Evolutionary conservation across 2,329 filamentous ascomycete species (phyloP), one percentile per base, ranked within the genome.

Genomic region (Aspergillus alliaceus): DNA sequence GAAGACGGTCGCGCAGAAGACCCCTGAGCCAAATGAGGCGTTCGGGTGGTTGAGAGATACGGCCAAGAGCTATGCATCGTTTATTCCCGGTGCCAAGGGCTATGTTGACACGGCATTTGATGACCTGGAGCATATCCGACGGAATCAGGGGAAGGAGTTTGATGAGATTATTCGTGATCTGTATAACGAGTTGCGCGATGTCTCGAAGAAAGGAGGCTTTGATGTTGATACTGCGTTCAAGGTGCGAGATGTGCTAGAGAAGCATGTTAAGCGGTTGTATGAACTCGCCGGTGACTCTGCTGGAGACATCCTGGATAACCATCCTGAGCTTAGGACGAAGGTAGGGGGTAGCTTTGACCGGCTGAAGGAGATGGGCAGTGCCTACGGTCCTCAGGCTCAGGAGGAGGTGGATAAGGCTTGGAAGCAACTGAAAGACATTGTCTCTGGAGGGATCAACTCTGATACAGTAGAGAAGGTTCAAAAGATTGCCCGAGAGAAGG

Each of bases 351-450:
- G 84, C 64, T 74, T 90, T 44, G 84, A 90, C 50, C 83, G 89
- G 70, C 77, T 92, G 50, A 89, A 90, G 80, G 73, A 86, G 63
- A 81, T 90, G 72, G 86, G 86, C 25, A 83, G 90, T 14, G 79
- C 85, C 58, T 88, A 89, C 66, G 90, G 90, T 0, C 89, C 89
- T 0, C 87, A 91, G 68, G 89, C 87, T 0, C 90, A 91, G 82
- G 87, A 91, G 80, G 82, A 90, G 72, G 83, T 89, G 5, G 86
- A 91, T 54, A 80, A 88, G 73, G 90, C 88, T 1, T 91, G 87
- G 84, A 71, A 81, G 27, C 82, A 91, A 70, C 77, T 90, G 62
- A 81, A 80, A 63, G 84, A 89, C 37, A 81, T 91, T 48, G 69
- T 89, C 54, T 82, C 84, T 46, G 80, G 80, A 14, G 89, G 89